Evolutionary conservation across 495 filamentous ascomycete species (phyloP).

Genomic region (Penicillium chermesinum): DNA sequence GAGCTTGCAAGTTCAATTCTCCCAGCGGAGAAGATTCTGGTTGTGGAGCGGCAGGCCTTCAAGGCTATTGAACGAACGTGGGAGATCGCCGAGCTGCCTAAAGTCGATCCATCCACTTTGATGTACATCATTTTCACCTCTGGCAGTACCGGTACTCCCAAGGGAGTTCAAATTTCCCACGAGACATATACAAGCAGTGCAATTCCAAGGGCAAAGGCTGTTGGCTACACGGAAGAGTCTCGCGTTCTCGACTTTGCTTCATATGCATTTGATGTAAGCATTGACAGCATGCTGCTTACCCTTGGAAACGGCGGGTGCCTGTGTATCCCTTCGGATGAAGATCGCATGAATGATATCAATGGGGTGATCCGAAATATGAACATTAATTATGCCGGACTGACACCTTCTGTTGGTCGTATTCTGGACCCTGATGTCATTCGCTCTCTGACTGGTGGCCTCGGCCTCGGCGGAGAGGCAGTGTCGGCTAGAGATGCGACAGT

Average conservation of each 20-base stretch:
- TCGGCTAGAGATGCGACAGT: slow-evolving; percentile 33
- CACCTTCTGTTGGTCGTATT: slow-evolving; percentile 47
- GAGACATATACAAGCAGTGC: slow-evolving; percentile 38
- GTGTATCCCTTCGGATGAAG: slow-evolving; percentile 48
- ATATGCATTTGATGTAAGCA: slow-evolving; percentile 45
- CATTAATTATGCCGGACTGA: slow-evolving; percentile 44
- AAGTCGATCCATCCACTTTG: slow-evolving; percentile 26
- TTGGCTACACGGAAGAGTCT: slow-evolving; percentile 32
- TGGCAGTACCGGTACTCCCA: slow-evolving; percentile 51
- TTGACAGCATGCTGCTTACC: slow-evolving; percentile 42
- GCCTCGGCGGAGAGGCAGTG: slow-evolving; percentile 49
- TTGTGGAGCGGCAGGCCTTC: slow-evolving; percentile 23
- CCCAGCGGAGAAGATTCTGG: slow-evolving; percentile 21
- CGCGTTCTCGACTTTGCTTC: slow-evolving; percentile 43
- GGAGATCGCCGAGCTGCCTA: slow-evolving; percentile 9
- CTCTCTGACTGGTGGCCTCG: slow-evolving; percentile 37
- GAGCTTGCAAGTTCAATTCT: slow-evolving; percentile 24
- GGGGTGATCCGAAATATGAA: slow-evolving; percentile 39
- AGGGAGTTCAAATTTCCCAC: slow-evolving; percentile 51
- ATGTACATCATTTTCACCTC: slow-evolving; percentile 50
- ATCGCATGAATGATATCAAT: slow-evolving; percentile 45
- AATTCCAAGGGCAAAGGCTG: slow-evolving; percentile 30
- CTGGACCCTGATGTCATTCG: slow-evolving; percentile 41
- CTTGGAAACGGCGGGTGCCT: slow-evolving; percentile 43
- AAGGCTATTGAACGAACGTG: slow-evolving; percentile 1